Evolutionary conservation across 2,329 filamentous ascomycete species (phyloP), one percentile per base, ranked within the genome.

Genomic region (Aschersonia sp.): DNA sequence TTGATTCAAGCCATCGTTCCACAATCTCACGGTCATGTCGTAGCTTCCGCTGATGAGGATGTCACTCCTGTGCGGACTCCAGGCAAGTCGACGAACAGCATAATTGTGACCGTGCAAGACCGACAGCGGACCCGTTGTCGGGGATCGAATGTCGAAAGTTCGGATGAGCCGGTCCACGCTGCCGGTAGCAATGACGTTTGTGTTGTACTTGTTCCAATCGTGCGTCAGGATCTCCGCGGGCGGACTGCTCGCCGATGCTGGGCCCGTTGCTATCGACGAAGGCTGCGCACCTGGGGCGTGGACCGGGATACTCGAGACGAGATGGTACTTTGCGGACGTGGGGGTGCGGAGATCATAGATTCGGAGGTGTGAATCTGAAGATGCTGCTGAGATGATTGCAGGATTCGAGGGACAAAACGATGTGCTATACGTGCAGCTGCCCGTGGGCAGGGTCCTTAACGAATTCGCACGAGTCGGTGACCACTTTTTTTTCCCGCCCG

Each of bases 181-280:
- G 1, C 80, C 92, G 0, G 87, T 87, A 0, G 92, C 92, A 47
- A 98, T 70, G 30, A 96, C 72, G 0, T 81, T 83, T 54, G 88
- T 80, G 40, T 85, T 78, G 67, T 98, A 98, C 66, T 98, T 98
- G 69, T 98, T 98, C 92, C 92, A 98, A 65, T 98, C 92, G 66
- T 97, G 92, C 0, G 89, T 95, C 33, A 98, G 75, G 39, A 87
- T 79, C 69, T 98, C 92, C 8, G 79, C 75, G 0, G 88, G 87
- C n/a, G 79, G 70, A 33, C 62, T 65, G 35, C 67, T 60, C 66
- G 68, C 45, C 58, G 63, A 50, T 22, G 22, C 22, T 22, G 22
- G 22, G 22, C 22, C 22, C 22, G 22, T 22, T 22, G 22, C 22
- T 22, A 22, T 22, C 4, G 22, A 22, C 22, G 22, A 22, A 22